These are phyloP conservation scores for Bacidia rubella DNA, from an alignment of 495 filamentous ascomycete species.

Conservation along the genomic window DNA sequence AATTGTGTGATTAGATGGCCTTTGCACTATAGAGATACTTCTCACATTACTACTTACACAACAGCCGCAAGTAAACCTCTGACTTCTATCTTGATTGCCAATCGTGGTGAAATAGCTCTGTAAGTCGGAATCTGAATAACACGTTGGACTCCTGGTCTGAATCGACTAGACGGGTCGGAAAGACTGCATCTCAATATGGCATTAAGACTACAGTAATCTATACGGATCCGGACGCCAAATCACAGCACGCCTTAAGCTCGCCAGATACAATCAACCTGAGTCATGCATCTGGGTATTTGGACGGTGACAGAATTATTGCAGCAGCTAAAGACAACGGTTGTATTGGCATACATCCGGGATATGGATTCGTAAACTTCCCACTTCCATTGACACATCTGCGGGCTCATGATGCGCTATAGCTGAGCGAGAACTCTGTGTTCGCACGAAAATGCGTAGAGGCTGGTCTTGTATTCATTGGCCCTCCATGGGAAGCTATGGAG, in stretches of 20 bases:
- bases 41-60: neutral
- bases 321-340: constrained; percentile 77
- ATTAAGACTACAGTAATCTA: constrained; percentile 92
- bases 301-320: constrained; percentile 80
- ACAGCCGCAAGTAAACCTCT: constrained; percentile 34
- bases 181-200: constrained; percentile 74
- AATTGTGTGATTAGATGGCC: neutral
- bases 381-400: neutral
- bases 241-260: constrained; percentile 80
- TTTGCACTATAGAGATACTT: neutral
- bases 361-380: constrained; percentile 62
- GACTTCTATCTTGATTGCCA: constrained; percentile 84
- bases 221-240: constrained; percentile 75
- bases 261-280: constrained; percentile 74
- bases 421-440: constrained; percentile 86
- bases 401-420: constrained; percentile 19
- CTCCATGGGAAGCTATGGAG: constrained; percentile 82
- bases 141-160: neutral
- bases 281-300: constrained; percentile 69
- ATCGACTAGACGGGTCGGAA: constrained; percentile 54
- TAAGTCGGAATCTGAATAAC: constrained; percentile 23
- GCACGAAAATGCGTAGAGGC: constrained; percentile 80
- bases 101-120: constrained; percentile 93
- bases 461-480: constrained; percentile 88
- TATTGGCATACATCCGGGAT: constrained; percentile 85